These are phyloP conservation scores for Tephrocybe sp. DNA, from an alignment of 768 basidiomycete species.

Conservation along the genomic window DNA sequence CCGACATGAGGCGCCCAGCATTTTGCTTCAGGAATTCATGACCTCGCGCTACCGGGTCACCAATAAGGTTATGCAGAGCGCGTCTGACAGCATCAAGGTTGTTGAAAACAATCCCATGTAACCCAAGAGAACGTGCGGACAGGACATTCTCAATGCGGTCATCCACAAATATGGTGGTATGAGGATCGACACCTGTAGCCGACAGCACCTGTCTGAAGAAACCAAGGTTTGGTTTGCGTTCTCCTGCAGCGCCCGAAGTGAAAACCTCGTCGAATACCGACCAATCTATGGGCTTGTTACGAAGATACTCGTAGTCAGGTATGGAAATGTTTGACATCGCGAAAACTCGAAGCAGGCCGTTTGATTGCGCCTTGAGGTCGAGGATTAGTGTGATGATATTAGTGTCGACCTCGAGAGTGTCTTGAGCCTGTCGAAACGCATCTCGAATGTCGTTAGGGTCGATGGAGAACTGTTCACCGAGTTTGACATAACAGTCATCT, in stretches of 20 bases:
- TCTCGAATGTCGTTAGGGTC: constrained; percentile 37
- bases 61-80: constrained; percentile 45
- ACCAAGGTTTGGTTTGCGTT: constrained; percentile 56
- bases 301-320: constrained; percentile 49
- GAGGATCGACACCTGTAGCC: constrained; percentile 45
- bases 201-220: constrained; percentile 52
- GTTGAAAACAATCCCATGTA: constrained; percentile 55
- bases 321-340: constrained; percentile 63
- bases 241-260: constrained; percentile 50
- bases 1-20: constrained; percentile 42
- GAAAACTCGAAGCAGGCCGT: constrained; percentile 38
- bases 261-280: constrained; percentile 49
- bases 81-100: constrained; percentile 39
- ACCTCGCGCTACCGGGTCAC: constrained; percentile 46
- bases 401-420: constrained; percentile 44
- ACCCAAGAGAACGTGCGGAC: constrained; percentile 55
- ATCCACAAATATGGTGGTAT: constrained; percentile 53
- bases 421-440: constrained; percentile 48
- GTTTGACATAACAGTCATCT: constrained; percentile 40
- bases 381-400: constrained; percentile 45
- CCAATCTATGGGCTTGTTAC: constrained; percentile 47
- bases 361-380: constrained; percentile 40
- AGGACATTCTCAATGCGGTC: constrained; percentile 61
- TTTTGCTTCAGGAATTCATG: constrained; percentile 38
- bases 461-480: constrained; percentile 40